These are phyloP conservation scores for Fusarium verticillioides DNA, from an alignment of 2,329 filamentous ascomycete genomes.

Conservation along the genomic window DNA sequence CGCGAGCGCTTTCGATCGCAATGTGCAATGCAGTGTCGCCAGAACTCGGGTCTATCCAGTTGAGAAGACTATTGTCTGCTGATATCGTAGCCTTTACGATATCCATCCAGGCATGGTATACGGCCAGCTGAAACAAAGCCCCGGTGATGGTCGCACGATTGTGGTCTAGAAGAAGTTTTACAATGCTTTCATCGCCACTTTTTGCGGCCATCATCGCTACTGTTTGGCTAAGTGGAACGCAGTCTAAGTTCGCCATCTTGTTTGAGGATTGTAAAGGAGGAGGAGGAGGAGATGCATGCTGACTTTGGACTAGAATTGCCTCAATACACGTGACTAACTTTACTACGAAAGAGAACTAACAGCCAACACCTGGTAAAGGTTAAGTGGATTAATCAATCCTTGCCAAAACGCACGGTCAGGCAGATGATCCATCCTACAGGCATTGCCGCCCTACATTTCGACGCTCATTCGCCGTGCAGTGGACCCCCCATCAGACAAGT, in stretches of 20 bases:
- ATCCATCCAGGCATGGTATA: rapidly evolving
- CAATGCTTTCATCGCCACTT: background rate
- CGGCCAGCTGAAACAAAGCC: rapidly evolving
- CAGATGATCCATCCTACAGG: too few relatives aligned
- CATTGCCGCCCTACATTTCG: background rate
- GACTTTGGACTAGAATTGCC: background rate
- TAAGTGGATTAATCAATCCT: background rate
- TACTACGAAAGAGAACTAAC: background rate
- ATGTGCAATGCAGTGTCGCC: background rate
- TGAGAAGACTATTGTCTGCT: background rate
- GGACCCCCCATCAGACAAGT: background rate
- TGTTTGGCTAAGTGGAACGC: background rate
- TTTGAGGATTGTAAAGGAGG: background rate
- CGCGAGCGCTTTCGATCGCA: background rate
- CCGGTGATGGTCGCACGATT: background rate
- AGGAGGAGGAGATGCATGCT: background rate
- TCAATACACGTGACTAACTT: background rate
- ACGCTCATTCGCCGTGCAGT: background rate
- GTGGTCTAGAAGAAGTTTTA: background rate
- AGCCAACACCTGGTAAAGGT: background rate
- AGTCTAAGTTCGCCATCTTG: background rate
- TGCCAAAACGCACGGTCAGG: background rate
- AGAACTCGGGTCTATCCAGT: background rate
- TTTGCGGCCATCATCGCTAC: background rate
- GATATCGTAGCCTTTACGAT: background rate